phyloP scores from a whole-genome alignment of 768 basidiomycete genomes.

The Leccinum rimulosum region DNA sequence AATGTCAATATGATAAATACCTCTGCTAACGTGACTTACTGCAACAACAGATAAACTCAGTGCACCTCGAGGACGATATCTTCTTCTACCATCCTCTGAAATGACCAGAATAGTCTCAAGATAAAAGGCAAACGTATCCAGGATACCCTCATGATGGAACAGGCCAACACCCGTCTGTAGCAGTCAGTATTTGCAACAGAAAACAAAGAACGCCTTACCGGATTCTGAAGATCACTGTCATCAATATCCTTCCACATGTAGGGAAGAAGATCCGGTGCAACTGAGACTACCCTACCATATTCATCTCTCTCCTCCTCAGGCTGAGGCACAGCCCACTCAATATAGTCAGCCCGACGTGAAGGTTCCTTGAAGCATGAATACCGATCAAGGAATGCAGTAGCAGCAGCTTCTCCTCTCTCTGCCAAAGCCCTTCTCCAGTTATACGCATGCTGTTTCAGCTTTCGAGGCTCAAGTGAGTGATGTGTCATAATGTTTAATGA shows the following conservation, averaged over 20 bases:
- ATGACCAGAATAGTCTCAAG: background rate
- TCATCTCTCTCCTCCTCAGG: background rate
- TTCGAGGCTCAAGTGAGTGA: background rate
- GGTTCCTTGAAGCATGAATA: background rate
- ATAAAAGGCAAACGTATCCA: background rate
- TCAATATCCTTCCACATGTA: background rate
- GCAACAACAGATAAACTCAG: background rate
- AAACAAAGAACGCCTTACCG: background rate
- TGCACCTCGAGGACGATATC: background rate
- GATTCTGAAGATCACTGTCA: background rate
- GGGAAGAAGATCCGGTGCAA: background rate
- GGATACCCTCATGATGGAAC: background rate
- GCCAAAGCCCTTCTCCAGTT: background rate
- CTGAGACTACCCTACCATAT: background rate
- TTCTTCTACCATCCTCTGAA: background rate
- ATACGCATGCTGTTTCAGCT: background rate
- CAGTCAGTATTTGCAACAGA: background rate
- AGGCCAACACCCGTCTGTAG: background rate
- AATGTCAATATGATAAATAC: background rate
- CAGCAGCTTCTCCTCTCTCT: background rate
- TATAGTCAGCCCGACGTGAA: background rate
- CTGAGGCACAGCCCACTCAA: background rate
- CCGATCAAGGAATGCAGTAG: background rate
- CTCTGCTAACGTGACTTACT: background rate
- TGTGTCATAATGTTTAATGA: background rate